Evolutionary conservation across 305 asterid species (phyloP).

Genomic region (Lippia alba): DNA sequence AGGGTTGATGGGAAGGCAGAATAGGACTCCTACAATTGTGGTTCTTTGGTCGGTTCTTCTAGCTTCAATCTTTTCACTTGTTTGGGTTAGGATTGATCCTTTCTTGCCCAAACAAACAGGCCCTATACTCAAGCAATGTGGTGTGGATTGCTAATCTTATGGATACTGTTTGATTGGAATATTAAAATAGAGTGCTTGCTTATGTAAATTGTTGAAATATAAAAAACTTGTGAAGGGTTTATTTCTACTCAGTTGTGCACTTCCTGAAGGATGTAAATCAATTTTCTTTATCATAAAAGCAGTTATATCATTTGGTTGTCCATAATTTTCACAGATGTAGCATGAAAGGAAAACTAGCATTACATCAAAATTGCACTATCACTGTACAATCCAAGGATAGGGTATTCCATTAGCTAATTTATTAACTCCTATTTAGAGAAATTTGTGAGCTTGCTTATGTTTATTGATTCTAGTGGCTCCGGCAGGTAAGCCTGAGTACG

Average conservation of each 20-base stretch:
- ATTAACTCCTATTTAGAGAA: slow-evolving; percentile 44
- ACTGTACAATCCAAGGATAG: slow-evolving; percentile 25
- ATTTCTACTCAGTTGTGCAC: slow-evolving; percentile 26
- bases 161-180: slow-evolving; percentile 24
- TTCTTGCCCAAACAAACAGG: slow-evolving; percentile 88
- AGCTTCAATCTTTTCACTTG: slow-evolving; percentile 86
- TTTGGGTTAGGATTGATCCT: slow-evolving; percentile 89
- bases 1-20: slow-evolving; percentile 88
- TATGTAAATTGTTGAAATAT: slow-evolving; percentile 33
- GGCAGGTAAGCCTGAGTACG: slow-evolving; percentile 56
- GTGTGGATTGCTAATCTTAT: slow-evolving; percentile 67
- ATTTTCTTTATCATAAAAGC: neutral
- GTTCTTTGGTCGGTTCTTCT: slow-evolving; percentile 85
- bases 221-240: slow-evolving; percentile 31
- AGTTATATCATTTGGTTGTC: slow-evolving; percentile 24
- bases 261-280: slow-evolving; percentile 24
- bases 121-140: slow-evolving; percentile 81
- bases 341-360: neutral
- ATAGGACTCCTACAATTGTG: slow-evolving; percentile 82
- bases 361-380: neutral
- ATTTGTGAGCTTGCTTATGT: slow-evolving; percentile 47
- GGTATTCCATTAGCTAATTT: slow-evolving; percentile 23
- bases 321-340: slow-evolving; percentile 13
- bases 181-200: slow-evolving; percentile 21
- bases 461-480: slow-evolving; percentile 58